Evolutionary conservation across 306 rosid species (phyloP).

Genomic region (Casuarina cunninghamiana): DNA sequence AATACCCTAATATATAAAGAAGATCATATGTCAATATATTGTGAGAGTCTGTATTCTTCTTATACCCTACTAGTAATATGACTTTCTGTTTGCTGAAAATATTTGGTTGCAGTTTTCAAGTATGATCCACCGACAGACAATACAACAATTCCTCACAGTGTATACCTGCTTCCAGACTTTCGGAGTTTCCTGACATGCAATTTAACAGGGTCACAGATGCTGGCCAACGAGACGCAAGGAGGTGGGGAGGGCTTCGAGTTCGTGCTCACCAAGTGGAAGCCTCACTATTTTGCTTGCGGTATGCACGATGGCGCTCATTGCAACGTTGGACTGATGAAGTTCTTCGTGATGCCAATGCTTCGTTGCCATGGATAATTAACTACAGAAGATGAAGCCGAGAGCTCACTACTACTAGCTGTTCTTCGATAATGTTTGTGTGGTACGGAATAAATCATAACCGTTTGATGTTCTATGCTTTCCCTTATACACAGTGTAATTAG

Average conservation of each 20-base stretch:
- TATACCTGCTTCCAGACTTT: conserved; percentile 42
- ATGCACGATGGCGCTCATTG: conserved; percentile 46
- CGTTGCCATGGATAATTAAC: background rate
- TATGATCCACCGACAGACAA: conserved; percentile 30
- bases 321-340: conserved; percentile 54
- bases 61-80: no score
- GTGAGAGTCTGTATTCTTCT: no score
- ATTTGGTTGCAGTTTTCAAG: conserved; percentile 48
- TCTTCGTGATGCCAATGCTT: conserved; percentile 33
- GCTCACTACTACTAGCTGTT: no score
- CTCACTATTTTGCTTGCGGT: conserved; percentile 59
- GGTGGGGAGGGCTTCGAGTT: conserved; percentile 42
- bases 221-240: conserved; percentile 40
- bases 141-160: conserved; percentile 29
- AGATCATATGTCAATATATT: no score
- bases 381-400: no score
- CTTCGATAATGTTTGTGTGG: no score
- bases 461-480: no score
- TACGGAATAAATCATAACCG: no score
- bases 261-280: conserved; percentile 41
- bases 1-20: no score
- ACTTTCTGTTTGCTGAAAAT: no score
- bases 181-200: conserved; percentile 55
- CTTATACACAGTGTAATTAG: no score
- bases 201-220: conserved; percentile 39